Base-by-base conservation (phyloP, 208 protist genomes). In the Trypanosoma brucei region DNA sequence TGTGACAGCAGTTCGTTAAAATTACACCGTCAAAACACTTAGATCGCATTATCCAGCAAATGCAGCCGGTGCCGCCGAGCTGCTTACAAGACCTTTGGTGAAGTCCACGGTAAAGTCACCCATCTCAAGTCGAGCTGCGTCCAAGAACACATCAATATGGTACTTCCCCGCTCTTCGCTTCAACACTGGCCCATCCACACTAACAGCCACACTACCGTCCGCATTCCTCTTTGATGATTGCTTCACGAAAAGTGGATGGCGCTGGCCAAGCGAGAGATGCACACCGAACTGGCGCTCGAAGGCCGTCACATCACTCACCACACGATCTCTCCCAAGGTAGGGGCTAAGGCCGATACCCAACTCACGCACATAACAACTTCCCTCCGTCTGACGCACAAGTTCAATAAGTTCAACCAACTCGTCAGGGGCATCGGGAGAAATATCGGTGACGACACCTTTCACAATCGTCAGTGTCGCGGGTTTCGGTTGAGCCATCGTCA, bases 241-340 rank as follows among this genome's bases (percentile, higher is more conserved):
- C 71, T 96, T 96, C 7, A 90, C 84, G 68, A 94, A 96, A 9
- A 96, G 75, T 3, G 91, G 87, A 65, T 96, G 91, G 9, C 87
- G 80, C 75, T 92, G 86, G 1, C 91, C 91, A 13, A 96, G 76
- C 34, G 83, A 92, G 54, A 96, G 54, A 71, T 96, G 91, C 35
- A 96, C 77, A 37, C 91, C 91, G 76, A 84, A 92, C 75, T 96
- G 91, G 7, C 91, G 75, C 80, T 96, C 91, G 65, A 96, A 96
- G 33, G 86, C 86, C 30, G 91, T 94, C 39, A 96, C 91, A 57
- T 96, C 91, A 40, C 68, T 86, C 35, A 96, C 64, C n/a, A 92
- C 68, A 70, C 89, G 84, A 9, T 66, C 11, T n/a, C 68, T 75
- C 14, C 91, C 85, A 8, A 91, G 78, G 60, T 79, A 87, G n/a